A percentile compares a stretch with the other conserved stretches of the same genome.
These are phyloP conservation scores for Scalesia atractyloides DNA, from an alignment of 129 eudicot species.

Conservation along the genomic window DNA sequence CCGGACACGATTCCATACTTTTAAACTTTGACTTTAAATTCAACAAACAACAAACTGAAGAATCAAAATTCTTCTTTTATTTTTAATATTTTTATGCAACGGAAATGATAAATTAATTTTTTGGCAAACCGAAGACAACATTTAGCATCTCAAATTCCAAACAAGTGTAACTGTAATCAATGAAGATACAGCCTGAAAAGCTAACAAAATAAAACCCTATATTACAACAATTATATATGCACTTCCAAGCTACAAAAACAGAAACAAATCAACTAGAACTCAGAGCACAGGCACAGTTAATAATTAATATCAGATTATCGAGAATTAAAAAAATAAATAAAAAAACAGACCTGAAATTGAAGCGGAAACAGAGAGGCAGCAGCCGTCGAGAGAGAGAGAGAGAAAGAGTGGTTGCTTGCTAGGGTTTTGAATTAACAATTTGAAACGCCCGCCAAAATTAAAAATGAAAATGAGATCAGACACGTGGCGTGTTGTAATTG, in stretches of 20 bases:
- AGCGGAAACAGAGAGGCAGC: constrained; percentile 13
- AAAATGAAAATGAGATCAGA: not conserved
- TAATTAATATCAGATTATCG: not conserved
- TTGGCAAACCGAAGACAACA: too few relatives aligned
- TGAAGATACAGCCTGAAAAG: not conserved
- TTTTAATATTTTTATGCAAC: too few relatives aligned
- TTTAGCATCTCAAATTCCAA: not conserved
- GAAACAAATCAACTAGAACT: too few relatives aligned
- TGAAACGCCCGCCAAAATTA: constrained; percentile 71
- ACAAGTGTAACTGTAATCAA: not conserved
- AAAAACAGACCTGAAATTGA: not conserved
- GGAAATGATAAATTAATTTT: too few relatives aligned
- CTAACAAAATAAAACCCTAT: not conserved
- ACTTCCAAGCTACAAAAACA: too few relatives aligned
- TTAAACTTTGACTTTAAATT: too few relatives aligned
- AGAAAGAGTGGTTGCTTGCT: constrained; percentile 26
- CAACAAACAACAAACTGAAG: too few relatives aligned
- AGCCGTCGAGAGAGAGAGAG: constrained; percentile 1
- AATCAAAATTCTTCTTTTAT: too few relatives aligned
- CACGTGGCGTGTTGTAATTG: not conserved
- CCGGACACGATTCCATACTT: too few relatives aligned
- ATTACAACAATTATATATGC: too few relatives aligned
- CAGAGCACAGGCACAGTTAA: too few relatives aligned
- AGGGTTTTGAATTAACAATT: constrained; percentile 51
- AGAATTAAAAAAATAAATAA: not conserved